Evolutionary conservation across 495 filamentous ascomycete species (phyloP).

Genomic region (Mycothermus thermophilus): DNA sequence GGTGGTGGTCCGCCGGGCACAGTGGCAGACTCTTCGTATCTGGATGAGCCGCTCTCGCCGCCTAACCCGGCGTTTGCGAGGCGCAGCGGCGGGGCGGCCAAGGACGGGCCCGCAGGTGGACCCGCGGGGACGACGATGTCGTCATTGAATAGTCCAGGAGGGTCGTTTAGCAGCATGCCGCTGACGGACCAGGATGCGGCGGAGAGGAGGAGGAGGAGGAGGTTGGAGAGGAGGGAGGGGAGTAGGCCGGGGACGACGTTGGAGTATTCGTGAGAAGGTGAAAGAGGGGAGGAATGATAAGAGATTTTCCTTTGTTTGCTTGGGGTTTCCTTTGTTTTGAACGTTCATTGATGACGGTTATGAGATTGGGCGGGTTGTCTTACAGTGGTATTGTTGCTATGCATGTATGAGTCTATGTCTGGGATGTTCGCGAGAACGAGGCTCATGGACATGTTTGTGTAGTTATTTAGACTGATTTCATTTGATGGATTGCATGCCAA

Average conservation of each 20-base stretch:
- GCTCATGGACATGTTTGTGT: too few species aligned
- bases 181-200: slow-evolving; percentile 14
- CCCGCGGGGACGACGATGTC: slow-evolving; percentile 25
- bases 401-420: too few species aligned
- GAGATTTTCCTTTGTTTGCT: too few species aligned
- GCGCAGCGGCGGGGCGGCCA: slow-evolving; percentile 24
- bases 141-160: slow-evolving; percentile 22
- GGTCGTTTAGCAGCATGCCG: slow-evolving; percentile 18
- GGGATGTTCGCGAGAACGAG: too few species aligned
- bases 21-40: too few species aligned
- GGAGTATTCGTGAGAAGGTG: slow-evolving; percentile 25
- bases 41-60: slow-evolving; percentile 18
- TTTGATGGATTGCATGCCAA: too few species aligned
- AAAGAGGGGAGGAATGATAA: background rate
- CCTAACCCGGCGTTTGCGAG: slow-evolving; percentile 33
- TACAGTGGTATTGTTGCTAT: background rate
- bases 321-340: background rate
- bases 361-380: background rate
- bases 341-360: background rate
- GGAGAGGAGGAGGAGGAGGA: slow-evolving; percentile 32
- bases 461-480: too few species aligned
- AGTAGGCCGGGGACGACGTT: slow-evolving; percentile 22
- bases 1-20: too few species aligned
- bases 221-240: slow-evolving; percentile 34
- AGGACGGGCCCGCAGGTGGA: slow-evolving; percentile 34